A percentile compares a stretch with the other conserved stretches of the same genome.
Conservation (phyloP, 2,329 filamentous ascomycete species). For the Didymella glomerata region DNA sequence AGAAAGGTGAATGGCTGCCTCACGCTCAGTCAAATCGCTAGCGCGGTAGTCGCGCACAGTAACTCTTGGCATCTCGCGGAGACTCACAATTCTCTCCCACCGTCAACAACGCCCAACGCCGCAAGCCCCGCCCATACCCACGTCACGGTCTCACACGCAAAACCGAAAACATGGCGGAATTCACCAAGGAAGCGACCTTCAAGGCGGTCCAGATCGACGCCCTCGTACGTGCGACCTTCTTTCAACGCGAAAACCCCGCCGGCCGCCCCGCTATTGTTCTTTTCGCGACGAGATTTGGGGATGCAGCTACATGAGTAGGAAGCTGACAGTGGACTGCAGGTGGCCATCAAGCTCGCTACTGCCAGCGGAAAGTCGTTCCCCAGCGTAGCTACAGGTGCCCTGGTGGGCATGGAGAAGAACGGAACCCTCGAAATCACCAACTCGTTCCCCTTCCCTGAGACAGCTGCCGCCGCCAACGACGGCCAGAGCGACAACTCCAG, state of each 20-base stretch:
- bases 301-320: conserved; percentile 3
- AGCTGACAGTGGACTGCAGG: conserved; percentile 61
- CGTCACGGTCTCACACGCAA: conserved; percentile 23
- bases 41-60: conserved; percentile 20
- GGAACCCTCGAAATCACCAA: conserved; percentile 90
- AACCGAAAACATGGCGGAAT: conserved; percentile 48
- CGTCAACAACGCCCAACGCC: conserved; percentile 33
- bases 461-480: conserved; percentile 71
- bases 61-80: conserved; percentile 18
- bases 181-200: conserved; percentile 63
- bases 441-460: conserved; percentile 88
- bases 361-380: conserved; percentile 90
- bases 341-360: conserved; percentile 98
- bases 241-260: conserved; percentile 42
- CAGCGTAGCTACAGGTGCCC: conserved; percentile 84
- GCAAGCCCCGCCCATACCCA: conserved; percentile 27
- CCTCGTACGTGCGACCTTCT: conserved; percentile 69
- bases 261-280: conserved; percentile 40
- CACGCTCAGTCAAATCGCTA: conserved; percentile 22
- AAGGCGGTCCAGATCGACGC: conserved; percentile 94
- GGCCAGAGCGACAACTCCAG: conserved; percentile 45
- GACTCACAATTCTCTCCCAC: conserved; percentile 24
- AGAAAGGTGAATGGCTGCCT: not conserved
- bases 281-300: conserved; percentile 13
- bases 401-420: conserved; percentile 91